These are phyloP conservation scores for Sideroxylon spinosum DNA, from an alignment of 179 eudicot species.

Conservation along the genomic window DNA sequence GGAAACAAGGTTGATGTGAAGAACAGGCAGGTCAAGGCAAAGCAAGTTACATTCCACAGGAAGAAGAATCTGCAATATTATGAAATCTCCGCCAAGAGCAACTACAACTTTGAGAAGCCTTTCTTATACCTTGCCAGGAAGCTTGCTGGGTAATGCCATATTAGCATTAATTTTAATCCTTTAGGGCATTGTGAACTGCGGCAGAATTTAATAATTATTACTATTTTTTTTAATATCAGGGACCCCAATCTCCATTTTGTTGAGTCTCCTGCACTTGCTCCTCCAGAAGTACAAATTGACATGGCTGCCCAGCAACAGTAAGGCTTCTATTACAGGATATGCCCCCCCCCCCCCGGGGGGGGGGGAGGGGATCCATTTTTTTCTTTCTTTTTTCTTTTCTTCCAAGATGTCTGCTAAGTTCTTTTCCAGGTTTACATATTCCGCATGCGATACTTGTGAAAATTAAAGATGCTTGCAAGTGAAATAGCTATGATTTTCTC, in stretches of 20 bases:
- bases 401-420: neutral
- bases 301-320: conserved; percentile 26
- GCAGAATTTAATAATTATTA: neutral
- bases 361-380: no score
- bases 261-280: conserved; percentile 25
- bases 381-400: neutral
- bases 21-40: conserved; percentile 31
- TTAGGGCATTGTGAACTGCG: neutral
- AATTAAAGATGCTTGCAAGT: neutral
- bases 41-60: conserved; percentile 32
- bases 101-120: conserved; percentile 28
- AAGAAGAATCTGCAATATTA: conserved; percentile 27
- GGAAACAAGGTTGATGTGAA: conserved; percentile 30
- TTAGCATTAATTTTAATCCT: neutral
- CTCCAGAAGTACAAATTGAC: conserved; percentile 29
- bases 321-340: neutral
- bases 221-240: conserved; percentile 9
- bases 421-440: neutral
- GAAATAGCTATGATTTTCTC: no score
- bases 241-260: conserved; percentile 26
- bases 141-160: conserved; percentile 20
- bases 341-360: no score
- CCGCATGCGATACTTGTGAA: neutral
- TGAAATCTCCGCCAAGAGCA: conserved; percentile 28
- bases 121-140: conserved; percentile 30